Percentiles rank a stretch among this genome's conserved stretches.
Evolutionary conservation across 2,329 filamentous ascomycete genomes (phyloP).

Genomic region (Colletotrichum scovillei): DNA sequence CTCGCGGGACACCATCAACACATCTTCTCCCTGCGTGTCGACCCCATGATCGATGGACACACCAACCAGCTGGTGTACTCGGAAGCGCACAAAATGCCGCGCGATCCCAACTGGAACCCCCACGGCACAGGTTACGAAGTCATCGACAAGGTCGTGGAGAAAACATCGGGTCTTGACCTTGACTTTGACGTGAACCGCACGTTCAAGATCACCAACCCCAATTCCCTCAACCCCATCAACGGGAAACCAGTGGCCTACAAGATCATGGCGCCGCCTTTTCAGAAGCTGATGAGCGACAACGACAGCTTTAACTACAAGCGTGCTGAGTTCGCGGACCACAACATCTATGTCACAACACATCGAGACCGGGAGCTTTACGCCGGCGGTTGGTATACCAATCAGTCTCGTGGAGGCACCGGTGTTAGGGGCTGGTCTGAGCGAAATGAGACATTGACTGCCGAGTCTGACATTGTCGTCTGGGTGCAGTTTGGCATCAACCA

Average conservation of each 20-base stretch:
- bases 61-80: constrained; percentile 66
- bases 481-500: constrained; percentile 69
- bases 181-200: constrained; percentile 25
- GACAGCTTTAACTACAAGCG: constrained; percentile 33
- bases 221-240: constrained; percentile 32
- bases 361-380: constrained; percentile 29
- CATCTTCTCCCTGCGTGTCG: constrained; percentile 76
- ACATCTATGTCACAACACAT: constrained; percentile 33
- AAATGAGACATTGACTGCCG: constrained; percentile 17
- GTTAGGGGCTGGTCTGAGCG: constrained; percentile 28
- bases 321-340: constrained; percentile 33
- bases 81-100: constrained; percentile 29
- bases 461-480: constrained; percentile 56
- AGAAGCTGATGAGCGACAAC: constrained; percentile 30
- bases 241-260: constrained; percentile 36
- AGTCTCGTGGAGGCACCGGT: constrained; percentile 26
- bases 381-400: constrained; percentile 32
- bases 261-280: constrained; percentile 29
- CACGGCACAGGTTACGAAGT: constrained; percentile 33
- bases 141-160: constrained; percentile 26
- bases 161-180: constrained; percentile 12
- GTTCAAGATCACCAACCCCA: constrained; percentile 35
- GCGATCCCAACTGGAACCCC: constrained; percentile 28
- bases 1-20: constrained; percentile 71
- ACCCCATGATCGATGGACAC: constrained; percentile 70